Evolutionary conservation across 2,329 filamentous ascomycete species (phyloP).

Genomic region (Ciborinia camelliae): DNA sequence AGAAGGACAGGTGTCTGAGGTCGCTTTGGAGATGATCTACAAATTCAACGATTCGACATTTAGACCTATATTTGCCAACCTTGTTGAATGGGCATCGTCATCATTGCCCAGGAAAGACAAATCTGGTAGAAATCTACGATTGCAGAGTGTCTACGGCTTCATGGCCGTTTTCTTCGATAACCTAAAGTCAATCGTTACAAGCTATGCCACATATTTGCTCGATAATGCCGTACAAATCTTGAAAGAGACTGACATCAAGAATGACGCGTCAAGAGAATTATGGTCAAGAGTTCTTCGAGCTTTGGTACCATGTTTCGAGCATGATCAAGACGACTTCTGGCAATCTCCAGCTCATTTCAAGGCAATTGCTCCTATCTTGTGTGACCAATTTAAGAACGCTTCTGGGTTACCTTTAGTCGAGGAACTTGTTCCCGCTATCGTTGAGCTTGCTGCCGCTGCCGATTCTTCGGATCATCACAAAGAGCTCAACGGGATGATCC

Average conservation of each 20-base stretch:
- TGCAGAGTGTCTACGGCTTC: conserved; percentile 79
- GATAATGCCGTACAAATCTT: conserved; percentile 70
- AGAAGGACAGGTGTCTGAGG: conserved; percentile 64
- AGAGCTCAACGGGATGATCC: conserved; percentile 73
- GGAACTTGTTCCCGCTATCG: conserved; percentile 69
- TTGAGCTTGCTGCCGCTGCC: conserved; percentile 74
- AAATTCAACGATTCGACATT: conserved; percentile 95
- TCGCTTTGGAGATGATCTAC: conserved; percentile 85
- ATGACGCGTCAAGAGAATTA: conserved; percentile 54
- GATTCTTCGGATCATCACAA: conserved; percentile 89
- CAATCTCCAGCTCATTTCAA: conserved; percentile 85
- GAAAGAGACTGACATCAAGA: conserved; percentile 42
- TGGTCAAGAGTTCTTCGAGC: conserved; percentile 69
- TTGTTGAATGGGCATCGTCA: conserved; percentile 76
- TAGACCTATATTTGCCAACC: conserved; percentile 80
- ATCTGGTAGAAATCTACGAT: conserved; percentile 56
- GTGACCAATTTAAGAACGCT: conserved; percentile 60
- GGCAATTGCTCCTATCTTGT: conserved; percentile 65
- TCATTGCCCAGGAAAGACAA: conserved; percentile 60
- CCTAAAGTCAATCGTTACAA: conserved; percentile 91
- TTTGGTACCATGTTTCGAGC: conserved; percentile 71
- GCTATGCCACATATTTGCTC: conserved; percentile 81
- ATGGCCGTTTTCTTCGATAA: conserved; percentile 74
- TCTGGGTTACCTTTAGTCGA: conserved; percentile 43
- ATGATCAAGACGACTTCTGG: conserved; percentile 96